Percentiles rank a stretch among this genome's conserved stretches.
These are phyloP conservation scores for Fusarium fujikuroi DNA, from an alignment of 2,329 filamentous ascomycete genomes.

Conservation along the genomic window DNA sequence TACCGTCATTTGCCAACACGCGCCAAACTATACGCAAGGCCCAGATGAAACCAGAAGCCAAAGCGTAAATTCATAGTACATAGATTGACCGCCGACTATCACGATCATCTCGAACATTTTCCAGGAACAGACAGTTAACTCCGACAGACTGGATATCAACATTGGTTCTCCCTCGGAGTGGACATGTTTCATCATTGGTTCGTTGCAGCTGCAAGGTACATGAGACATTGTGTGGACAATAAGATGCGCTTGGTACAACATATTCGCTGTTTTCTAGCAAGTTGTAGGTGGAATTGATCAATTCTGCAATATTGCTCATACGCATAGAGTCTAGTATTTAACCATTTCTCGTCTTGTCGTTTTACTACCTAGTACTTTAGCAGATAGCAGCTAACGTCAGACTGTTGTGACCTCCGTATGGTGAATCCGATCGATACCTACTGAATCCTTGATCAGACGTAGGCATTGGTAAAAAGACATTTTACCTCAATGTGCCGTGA, in stretches of 20 bases:
- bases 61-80: background rate
- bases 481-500: background rate
- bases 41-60: conserved; percentile 7
- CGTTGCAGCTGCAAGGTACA: conserved; percentile 32
- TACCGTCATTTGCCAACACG: background rate
- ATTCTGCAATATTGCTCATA: background rate
- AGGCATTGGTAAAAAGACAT: background rate
- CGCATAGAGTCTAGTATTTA: background rate
- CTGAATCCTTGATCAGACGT: background rate
- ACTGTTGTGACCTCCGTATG: background rate
- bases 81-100: background rate
- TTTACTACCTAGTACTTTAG: background rate
- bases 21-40: background rate
- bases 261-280: background rate
- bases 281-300: background rate
- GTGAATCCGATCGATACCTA: background rate
- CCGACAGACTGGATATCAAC: background rate
- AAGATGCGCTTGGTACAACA: background rate
- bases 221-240: conserved; percentile 23
- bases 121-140: background rate
- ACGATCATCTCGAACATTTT: background rate
- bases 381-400: background rate
- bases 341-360: background rate
- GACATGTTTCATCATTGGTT: conserved; percentile 26
- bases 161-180: conserved; percentile 17